Percentiles rank a stretch among this genome's conserved stretches.
Conservation (phyloP, 2,329 filamentous ascomycete genomes). For the Pseudocercospora pini-densiflorae region DNA sequence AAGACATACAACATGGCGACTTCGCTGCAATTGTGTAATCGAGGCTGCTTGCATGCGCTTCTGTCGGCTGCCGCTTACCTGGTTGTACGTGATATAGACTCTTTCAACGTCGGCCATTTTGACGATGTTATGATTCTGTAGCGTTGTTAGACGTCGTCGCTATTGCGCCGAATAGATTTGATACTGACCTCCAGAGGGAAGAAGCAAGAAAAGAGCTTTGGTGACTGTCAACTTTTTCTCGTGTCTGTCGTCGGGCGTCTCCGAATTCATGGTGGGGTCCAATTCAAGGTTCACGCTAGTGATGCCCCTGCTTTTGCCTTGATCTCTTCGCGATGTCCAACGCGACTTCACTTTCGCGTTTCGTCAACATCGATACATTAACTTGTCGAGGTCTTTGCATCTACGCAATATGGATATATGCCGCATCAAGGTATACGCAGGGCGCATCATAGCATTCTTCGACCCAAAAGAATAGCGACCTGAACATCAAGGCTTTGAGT, state of each 20-base stretch:
- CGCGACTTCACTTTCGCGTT: background rate
- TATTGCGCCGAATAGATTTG: background rate
- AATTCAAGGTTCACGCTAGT: background rate
- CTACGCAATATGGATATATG: background rate
- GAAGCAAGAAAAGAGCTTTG: background rate
- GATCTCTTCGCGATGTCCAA: background rate
- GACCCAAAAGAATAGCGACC: background rate
- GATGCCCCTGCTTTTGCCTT: background rate
- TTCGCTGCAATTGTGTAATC: background rate
- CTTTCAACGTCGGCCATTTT: constrained; percentile 28
- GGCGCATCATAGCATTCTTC: background rate
- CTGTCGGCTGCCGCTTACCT: constrained; percentile 21
- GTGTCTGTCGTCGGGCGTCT: background rate
- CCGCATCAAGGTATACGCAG: background rate
- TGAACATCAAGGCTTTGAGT: background rate
- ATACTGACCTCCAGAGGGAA: constrained; percentile 5
- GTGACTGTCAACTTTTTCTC: background rate
- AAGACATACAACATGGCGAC: background rate
- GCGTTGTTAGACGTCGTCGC: background rate
- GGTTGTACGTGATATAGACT: constrained; percentile 33
- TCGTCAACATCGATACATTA: background rate
- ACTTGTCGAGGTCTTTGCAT: background rate
- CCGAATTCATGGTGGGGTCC: background rate
- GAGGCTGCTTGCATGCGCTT: background rate
- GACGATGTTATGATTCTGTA: background rate